Evolutionary conservation across 75 land plant genomes (phyloP).

Genomic region (Selaginella moellendorffii): DNA sequence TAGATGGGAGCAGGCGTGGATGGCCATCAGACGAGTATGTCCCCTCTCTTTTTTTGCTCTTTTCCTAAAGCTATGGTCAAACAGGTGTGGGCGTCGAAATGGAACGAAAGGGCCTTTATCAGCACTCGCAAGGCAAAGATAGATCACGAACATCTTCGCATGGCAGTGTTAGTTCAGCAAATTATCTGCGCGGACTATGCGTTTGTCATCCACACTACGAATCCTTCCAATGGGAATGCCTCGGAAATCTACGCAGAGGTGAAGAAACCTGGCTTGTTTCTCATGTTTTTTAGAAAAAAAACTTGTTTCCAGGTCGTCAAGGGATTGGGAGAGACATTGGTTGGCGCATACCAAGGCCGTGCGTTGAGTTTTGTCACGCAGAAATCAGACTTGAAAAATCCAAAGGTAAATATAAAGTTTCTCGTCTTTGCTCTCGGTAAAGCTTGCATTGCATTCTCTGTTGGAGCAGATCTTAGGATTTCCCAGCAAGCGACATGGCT

Average conservation of each 20-base stretch:
- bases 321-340: conserved; percentile 95
- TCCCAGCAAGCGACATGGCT: conserved; percentile 92
- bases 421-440: not conserved
- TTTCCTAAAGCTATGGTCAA: no score
- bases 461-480: conserved; percentile 59
- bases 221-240: conserved; percentile 83
- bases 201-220: conserved; percentile 98
- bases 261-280: not conserved
- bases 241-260: conserved; percentile 99
- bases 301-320: conserved; percentile 52
- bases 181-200: conserved; percentile 94
- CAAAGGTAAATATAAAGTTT: conserved; percentile 40
- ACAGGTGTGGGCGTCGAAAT: conserved; percentile 99
- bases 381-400: conserved; percentile 55
- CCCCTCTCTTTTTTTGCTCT: not conserved
- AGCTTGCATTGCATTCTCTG: not conserved
- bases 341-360: conserved; percentile 96
- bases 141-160: conserved; percentile 81
- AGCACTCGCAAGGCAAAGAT: conserved; percentile 84
- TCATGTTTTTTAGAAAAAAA: not conserved
- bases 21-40: conserved; percentile 76
- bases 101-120: conserved; percentile 98
- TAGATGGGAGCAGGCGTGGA: conserved; percentile 94
- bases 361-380: conserved; percentile 85
- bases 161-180: conserved; percentile 99